Evolutionary conservation across 345 rosid species (phyloP), one percentile per base, ranked within the genome.

Genomic region (Eucalyptus cloeziana): DNA sequence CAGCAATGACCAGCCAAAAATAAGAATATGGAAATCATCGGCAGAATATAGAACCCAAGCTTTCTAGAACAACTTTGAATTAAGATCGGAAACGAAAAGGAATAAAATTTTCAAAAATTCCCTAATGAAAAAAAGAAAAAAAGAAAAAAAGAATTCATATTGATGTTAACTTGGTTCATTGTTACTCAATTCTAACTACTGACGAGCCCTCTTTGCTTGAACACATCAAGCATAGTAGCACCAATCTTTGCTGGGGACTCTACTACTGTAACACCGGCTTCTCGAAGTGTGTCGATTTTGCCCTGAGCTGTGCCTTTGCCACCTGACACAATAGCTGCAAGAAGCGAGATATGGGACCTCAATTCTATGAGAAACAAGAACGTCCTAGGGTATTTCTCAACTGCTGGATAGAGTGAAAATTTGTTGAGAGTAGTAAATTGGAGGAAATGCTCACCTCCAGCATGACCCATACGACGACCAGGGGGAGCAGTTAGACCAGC

Each of bases 401-500:
- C 83, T 21, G 47, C 80, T 40, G 43, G 27, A 76, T 76, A 71
- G 14, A 67, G 67, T 25, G 17, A 21, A n/a, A 31, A 87, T 33
- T 49, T 51, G 24, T 30, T 49, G 76, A 87, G 89, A 64, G 2
- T 54, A 58, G 47, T 76, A 76, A 76, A 40, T 76, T 76, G 45
- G 83, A 86, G n/a, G 43, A 40, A 43, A 90, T 52, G 64, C 25
- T 56, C 51, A 97, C 99, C 99, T 94, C 99, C 99, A 22, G 99
- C 99, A 88, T 98, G 99, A 86, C 99, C 99, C 99, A 98, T 98
- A 40, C 99, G 96, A 69, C 99, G 99, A 49, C 99, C 98, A 7
- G 99, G 99, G 86, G 99, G 98, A 64, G 99, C 99, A 87, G 99
- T 96, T 22, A 96, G 95, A 92, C 99, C 99, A 90, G 99, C 99